Evolutionary conservation across 768 basidiomycete genomes (phyloP).

Genomic region (Kondoa malvinella): DNA sequence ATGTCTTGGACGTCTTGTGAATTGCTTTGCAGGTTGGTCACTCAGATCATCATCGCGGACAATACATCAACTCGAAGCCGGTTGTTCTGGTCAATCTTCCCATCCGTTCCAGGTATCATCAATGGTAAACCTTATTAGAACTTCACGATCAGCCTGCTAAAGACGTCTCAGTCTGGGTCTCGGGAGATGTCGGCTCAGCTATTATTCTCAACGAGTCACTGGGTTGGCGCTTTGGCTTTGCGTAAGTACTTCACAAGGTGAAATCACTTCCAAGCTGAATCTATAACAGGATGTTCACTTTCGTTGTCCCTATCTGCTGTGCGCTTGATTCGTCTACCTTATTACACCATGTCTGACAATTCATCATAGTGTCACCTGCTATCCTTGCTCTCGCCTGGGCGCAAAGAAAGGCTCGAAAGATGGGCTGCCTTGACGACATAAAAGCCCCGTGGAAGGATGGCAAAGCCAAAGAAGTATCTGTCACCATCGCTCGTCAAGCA

Average conservation of each 20-base stretch:
- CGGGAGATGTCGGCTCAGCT: constrained; percentile 10
- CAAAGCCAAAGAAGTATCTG: constrained; percentile 10
- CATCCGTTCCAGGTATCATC: constrained; percentile 27
- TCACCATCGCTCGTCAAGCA: constrained; percentile 30
- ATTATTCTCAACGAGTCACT: neutral
- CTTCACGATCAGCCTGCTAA: no score
- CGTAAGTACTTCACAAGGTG: no score
- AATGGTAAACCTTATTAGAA: no score
- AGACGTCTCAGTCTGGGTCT: no score
- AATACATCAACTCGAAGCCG: constrained; percentile 25
- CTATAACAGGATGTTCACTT: no score
- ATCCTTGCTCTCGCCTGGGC: constrained; percentile 23
- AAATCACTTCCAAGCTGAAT: no score
- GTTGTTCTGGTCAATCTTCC: constrained; percentile 30
- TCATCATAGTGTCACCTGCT: constrained; percentile 16
- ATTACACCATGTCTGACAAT: neutral
- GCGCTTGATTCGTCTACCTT: no score
- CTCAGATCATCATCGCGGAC: constrained; percentile 29
- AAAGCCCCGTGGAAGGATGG: constrained; percentile 17
- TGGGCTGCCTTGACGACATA: constrained; percentile 19
- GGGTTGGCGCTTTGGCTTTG: constrained; percentile 2
- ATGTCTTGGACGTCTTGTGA: constrained; percentile 15
- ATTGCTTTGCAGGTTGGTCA: constrained; percentile 3
- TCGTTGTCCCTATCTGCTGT: constrained; percentile 30
- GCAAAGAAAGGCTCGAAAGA: constrained; percentile 19